phyloP scores from a whole-genome alignment of 192 early-diverging fungal genomes.

The Coemansia furcata region DNA sequence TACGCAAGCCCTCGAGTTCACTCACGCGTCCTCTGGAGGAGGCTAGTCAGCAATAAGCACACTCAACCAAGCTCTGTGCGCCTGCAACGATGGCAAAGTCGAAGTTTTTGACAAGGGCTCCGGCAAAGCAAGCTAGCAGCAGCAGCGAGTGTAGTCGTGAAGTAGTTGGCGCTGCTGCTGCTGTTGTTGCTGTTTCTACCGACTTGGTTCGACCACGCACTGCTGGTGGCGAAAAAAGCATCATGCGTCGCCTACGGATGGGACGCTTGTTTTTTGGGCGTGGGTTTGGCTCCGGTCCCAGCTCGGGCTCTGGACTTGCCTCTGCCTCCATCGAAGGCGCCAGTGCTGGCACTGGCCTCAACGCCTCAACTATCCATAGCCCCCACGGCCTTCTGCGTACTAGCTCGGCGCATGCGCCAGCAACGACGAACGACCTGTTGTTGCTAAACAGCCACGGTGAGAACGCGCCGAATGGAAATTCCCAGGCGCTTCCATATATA shows the following conservation, averaged over 20 bases:
- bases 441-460: background rate
- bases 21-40: background rate
- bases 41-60: background rate
- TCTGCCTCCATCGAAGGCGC: conserved; percentile 3
- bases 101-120: conserved; percentile 29
- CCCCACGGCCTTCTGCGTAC: conserved; percentile 21
- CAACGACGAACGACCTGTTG: conserved; percentile 4
- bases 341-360: conserved; percentile 15
- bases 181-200: background rate
- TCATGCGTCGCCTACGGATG: conserved; percentile 44
- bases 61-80: background rate
- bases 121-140: conserved; percentile 24
- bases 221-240: conserved; percentile 39
- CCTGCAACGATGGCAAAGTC: conserved; percentile 44
- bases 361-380: background rate
- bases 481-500: conserved; percentile 6
- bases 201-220: conserved; percentile 35
- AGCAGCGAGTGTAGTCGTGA: conserved; percentile 2
- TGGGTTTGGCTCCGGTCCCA: conserved; percentile 7
- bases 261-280: conserved; percentile 46
- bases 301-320: background rate
- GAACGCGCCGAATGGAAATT: background rate
- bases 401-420: conserved; percentile 31
- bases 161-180: background rate
- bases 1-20: background rate